Conservation (phyloP, 345 rosid species). For the Rhodomyrtus tomentosa region DNA sequence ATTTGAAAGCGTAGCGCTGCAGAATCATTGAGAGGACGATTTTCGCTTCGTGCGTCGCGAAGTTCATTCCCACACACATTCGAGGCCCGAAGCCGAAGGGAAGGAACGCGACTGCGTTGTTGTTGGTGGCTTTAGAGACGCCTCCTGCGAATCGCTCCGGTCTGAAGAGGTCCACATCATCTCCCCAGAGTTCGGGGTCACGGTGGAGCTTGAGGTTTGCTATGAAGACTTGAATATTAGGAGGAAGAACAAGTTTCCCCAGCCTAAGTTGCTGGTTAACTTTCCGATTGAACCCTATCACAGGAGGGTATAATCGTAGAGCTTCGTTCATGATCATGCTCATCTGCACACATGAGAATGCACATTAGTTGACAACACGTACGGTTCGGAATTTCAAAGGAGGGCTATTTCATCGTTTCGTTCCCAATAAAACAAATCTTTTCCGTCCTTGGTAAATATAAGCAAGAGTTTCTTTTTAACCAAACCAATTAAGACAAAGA, state of each 20-base stretch:
- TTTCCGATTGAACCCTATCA: background rate
- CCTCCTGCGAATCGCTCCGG: background rate
- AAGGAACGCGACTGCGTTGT: background rate
- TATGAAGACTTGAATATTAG: background rate
- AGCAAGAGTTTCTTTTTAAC: background rate
- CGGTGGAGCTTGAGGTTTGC: background rate
- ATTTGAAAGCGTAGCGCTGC: background rate
- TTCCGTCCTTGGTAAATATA: background rate
- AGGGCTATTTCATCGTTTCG: background rate
- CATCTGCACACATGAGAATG: background rate
- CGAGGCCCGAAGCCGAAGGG: constrained; percentile 1
- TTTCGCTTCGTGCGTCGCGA: background rate
- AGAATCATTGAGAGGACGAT: constrained; percentile 1
- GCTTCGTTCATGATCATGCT: constrained; percentile 13
- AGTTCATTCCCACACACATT: background rate
- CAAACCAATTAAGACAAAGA: too few relatives aligned
- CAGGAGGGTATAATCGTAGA: constrained; percentile 19
- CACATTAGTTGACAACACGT: background rate
- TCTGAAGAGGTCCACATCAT: background rate
- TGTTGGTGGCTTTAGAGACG: constrained; percentile 1
- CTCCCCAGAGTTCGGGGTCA: background rate
- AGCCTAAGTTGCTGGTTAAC: background rate
- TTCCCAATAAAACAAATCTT: background rate
- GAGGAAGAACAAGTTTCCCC: background rate
- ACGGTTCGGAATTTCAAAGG: background rate